phyloP scores from a whole-genome alignment of 768 basidiomycete genomes.

The Mycena vulgaris region DNA sequence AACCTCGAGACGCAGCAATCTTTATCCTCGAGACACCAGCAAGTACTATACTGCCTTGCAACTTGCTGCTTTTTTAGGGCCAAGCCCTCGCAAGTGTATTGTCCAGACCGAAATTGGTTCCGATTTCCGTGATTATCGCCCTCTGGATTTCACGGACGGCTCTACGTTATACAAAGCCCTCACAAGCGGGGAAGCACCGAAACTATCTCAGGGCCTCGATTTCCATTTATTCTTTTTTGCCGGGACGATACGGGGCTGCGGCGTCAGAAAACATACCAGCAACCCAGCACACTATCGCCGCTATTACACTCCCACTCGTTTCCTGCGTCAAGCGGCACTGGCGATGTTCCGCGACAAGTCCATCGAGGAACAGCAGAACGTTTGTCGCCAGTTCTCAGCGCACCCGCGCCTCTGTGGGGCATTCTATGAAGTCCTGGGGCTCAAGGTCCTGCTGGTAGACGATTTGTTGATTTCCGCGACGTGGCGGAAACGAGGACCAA shows the following conservation, averaged over 20 bases:
- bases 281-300: not conserved
- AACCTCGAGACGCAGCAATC: not conserved
- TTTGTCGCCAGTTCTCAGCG: not conserved
- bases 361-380: not conserved
- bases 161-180: not conserved
- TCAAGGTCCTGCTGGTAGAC: not conserved
- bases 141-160: not conserved
- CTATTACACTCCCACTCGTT: not conserved
- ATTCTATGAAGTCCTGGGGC: slow-evolving; percentile 4
- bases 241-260: not conserved
- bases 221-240: slow-evolving; percentile 1
- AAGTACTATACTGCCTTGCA: not conserved
- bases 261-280: not conserved
- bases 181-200: not conserved
- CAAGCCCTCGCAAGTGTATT: not conserved
- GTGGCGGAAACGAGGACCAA: not conserved
- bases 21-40: not conserved
- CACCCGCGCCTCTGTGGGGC: slow-evolving; percentile 11
- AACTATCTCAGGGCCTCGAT: not conserved
- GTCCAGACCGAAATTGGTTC: not conserved
- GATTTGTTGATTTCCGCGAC: not conserved
- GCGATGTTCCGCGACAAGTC: not conserved
- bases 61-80: not conserved
- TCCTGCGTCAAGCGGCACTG: not conserved
- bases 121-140: not conserved